Evolutionary conservation across 768 basidiomycete genomes (phyloP).

Genomic region (Dentipellis sp.): DNA sequence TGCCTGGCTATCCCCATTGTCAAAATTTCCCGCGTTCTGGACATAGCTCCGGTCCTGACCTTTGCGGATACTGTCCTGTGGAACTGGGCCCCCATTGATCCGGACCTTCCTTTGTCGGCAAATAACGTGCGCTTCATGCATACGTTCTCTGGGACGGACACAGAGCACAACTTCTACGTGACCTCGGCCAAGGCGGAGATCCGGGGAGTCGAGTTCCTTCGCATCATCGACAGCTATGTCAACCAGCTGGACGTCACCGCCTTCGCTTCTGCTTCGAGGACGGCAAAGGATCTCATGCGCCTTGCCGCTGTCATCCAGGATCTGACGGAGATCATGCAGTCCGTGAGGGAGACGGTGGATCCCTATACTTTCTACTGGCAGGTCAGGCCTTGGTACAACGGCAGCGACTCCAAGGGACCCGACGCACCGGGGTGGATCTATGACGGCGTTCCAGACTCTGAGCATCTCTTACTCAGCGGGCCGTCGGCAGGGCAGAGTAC

Average conservation of each 20-base stretch:
- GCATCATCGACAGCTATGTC: conserved; percentile 81
- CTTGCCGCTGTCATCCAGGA: conserved; percentile 65
- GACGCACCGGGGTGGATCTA: conserved; percentile 58
- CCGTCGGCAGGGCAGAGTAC: conserved; percentile 94
- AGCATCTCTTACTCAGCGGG: conserved; percentile 63
- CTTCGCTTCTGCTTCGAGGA: conserved; percentile 51
- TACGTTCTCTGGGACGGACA: conserved; percentile 76
- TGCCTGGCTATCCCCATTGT: conserved; percentile 74
- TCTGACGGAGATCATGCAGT: conserved; percentile 59
- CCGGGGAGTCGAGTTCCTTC: conserved; percentile 77
- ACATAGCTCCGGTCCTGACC: conserved; percentile 89
- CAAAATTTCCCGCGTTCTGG: conserved; percentile 62
- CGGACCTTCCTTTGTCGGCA: conserved; percentile 46
- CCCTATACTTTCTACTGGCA: conserved; percentile 86
- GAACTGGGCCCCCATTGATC: conserved; percentile 68
- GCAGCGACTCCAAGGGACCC: conserved; percentile 49
- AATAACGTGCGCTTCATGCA: conserved; percentile 70
- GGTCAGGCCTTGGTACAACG: conserved; percentile 89
- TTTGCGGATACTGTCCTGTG: conserved; percentile 95
- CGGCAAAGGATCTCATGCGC: conserved; percentile 62
- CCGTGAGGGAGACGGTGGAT: conserved; percentile 63
- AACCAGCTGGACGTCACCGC: conserved; percentile 63
- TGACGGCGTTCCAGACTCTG: conserved; percentile 58
- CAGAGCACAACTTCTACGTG: conserved; percentile 82
- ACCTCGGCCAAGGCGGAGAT: conserved; percentile 80